Base-by-base conservation (phyloP, 495 filamentous ascomycete genomes). In the Neurospora sp. region DNA sequence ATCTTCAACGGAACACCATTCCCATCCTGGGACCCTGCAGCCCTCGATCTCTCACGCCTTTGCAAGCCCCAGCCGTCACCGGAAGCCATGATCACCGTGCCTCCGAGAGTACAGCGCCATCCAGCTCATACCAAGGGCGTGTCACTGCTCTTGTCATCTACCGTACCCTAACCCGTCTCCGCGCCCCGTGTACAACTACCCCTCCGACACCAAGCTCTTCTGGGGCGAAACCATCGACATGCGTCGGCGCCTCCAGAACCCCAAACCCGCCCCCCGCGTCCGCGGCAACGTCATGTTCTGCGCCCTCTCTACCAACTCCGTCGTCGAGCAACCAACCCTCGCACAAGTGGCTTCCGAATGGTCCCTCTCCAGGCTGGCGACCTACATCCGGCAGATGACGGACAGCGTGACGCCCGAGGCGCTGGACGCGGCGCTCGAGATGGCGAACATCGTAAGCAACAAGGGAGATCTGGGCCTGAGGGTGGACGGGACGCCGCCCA, bases 221-320 rank as follows among this genome's bases (percentile, higher is more conserved):
- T 83, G 78, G 75, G 59, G 27, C 27, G 80, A 85, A 68, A 82
- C 79, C 2, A 73, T 84, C 70, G 78, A 85, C 45, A 84, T 85
- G 82, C 78, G 84, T 27, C 69, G 77, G 9, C 78, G 83, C 1
- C 73, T 84, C 16, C 76, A 78, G 9, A 77, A 70, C 27, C 81
- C 82, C 2, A 75, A 72, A 4, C 75, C 79, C 9, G 76, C 79
- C 0, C 59, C 75, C 4, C 76, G 83, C 4, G 76, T 79, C 9
- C 84, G 81, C 40, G 74, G 79, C 16, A 84, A 85, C 59, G 77
- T 83, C 37, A 77, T 83, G 74, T 75, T 75, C 61, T 81, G 73
- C 3, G 75, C 78, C 3, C 16, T 77, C 6, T 80, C 79, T 5
- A 68, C 68, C 3, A 74, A 76, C 68, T 41, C 69, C 40, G 45